Evolutionary conservation across 164 flowering plant species (phyloP), one percentile per base, ranked within the genome.

Genomic region (Malania oleifera): DNA sequence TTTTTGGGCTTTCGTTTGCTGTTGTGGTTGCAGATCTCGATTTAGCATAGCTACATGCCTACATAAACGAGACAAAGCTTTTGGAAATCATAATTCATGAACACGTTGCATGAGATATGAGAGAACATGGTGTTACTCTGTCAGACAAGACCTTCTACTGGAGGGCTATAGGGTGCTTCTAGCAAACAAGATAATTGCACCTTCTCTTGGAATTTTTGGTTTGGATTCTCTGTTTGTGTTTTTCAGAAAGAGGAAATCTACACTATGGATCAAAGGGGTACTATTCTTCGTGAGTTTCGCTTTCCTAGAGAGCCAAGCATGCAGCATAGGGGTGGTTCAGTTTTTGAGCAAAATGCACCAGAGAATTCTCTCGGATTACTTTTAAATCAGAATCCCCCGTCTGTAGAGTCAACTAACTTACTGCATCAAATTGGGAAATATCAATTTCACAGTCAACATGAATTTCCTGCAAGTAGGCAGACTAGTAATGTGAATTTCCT

Each of bases 181-280:
- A 46, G 62, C 49, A 23, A 52, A 55, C 55, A 60, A 22, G 56
- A 44, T 44, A 40, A 47, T 47, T 20, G 27, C 41, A 29, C 45
- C 72, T 51, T 51, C 46, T 19, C 34, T 46, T 47, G 67, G 52
- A 64, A 62, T 53, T 57, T 44, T 48, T 49, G 48, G 24, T 52
- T 23, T 17, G 22, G 54, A 61, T 44, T 59, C 58, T 60, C 34
- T 54, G 56, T 44, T 24, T 10, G 65, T 52, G 15, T 46, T 65
- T 18, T 49, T 68, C 27, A 61, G 70, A 37, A 75, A 75, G 65
- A 64, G 76, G 55, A 75, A 75, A 67, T 41, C 65, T 27, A 11
- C 22, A 12, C 65, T 39, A 53, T 60, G 40, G 63, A 72, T 52
- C 59, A 52, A 41, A 53, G 22, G 7, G 61, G 52, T 18, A 47